These are phyloP conservation scores for Wallacemonas sp. DNA, from an alignment of 208 protist genomes.

Conservation along the genomic window DNA sequence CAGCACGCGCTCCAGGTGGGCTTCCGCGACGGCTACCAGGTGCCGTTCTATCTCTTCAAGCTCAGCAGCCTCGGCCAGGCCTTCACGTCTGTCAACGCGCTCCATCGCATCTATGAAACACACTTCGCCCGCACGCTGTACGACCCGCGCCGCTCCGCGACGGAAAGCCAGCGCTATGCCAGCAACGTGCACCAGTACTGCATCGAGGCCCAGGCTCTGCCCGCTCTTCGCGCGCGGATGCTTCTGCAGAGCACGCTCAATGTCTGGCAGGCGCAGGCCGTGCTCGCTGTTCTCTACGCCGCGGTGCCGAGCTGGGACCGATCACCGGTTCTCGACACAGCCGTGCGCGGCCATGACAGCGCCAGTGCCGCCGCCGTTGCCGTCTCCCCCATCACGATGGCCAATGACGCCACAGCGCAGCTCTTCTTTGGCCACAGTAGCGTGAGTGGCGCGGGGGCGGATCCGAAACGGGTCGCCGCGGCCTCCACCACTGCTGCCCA, in stretches of 20 bases:
- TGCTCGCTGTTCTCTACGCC: slow-evolving; percentile 59
- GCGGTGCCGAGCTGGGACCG: slow-evolving; percentile 43
- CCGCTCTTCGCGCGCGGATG: slow-evolving; percentile 22
- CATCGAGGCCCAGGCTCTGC: slow-evolving; percentile 7
- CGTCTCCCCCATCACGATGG: slow-evolving; percentile 1
- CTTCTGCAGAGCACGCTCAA: slow-evolving; percentile 49
- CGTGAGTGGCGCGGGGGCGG: background rate
- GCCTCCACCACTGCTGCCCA: background rate
- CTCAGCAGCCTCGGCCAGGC: slow-evolving; percentile 47
- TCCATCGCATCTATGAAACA: slow-evolving; percentile 51
- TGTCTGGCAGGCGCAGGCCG: slow-evolving; percentile 64
- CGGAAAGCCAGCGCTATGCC: slow-evolving; percentile 29
- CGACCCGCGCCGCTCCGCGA: slow-evolving; percentile 50
- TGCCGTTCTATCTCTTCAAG: slow-evolving; percentile 49
- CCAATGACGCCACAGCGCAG: background rate
- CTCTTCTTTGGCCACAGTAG: slow-evolving; percentile 8
- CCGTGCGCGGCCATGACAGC: background rate
- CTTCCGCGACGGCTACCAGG: slow-evolving; percentile 21
- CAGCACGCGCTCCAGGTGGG: slow-evolving; percentile 46
- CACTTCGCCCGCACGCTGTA: slow-evolving; percentile 61
- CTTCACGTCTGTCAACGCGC: slow-evolving; percentile 43
- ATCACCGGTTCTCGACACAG: background rate
- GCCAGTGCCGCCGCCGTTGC: background rate
- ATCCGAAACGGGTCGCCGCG: background rate
- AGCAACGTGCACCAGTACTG: slow-evolving; percentile 23